phyloP scores from a whole-genome alignment of 2,329 filamentous ascomycete species.

The Hypoxylon rubiginosum region DNA sequence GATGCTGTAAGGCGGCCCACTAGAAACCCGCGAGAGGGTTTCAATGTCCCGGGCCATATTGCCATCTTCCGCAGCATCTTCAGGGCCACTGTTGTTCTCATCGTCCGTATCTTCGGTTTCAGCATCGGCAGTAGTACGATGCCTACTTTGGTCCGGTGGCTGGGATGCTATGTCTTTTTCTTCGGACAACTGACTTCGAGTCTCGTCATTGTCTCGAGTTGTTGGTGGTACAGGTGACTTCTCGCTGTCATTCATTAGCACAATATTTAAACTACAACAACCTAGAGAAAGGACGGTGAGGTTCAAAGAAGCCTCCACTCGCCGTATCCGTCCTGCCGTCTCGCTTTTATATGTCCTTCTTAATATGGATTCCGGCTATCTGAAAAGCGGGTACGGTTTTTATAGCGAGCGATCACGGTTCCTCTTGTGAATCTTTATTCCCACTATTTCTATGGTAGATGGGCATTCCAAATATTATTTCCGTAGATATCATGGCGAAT shows the following conservation, averaged over 20 bases:
- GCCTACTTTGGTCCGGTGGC: constrained; percentile 4
- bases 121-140: constrained; percentile 13
- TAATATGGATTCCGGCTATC: constrained; percentile 19
- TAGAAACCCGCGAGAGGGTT: constrained; percentile 53
- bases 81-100: constrained; percentile 26
- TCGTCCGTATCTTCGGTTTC: constrained; percentile 30
- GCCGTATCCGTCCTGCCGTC: constrained; percentile 3
- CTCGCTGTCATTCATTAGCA: constrained; percentile 40
- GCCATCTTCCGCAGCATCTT: constrained; percentile 29
- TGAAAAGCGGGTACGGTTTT: constrained; percentile 25
- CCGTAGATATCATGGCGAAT: constrained; percentile 20
- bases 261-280: constrained; percentile 16
- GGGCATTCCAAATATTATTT: constrained; percentile 19
- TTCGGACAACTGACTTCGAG: constrained; percentile 16
- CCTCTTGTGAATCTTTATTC: background rate
- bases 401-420: background rate
- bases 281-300: constrained; percentile 12
- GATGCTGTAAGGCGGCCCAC: constrained; percentile 58
- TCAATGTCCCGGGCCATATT: constrained; percentile 49
- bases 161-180: constrained; percentile 30
- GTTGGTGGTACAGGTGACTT: constrained; percentile 18
- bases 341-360: constrained; percentile 22
- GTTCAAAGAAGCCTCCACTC: constrained; percentile 4
- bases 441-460: background rate
- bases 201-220: constrained; percentile 13